phyloP scores from a whole-genome alignment of 441 rosid species.

The Cnidoscolus chayamansa region DNA sequence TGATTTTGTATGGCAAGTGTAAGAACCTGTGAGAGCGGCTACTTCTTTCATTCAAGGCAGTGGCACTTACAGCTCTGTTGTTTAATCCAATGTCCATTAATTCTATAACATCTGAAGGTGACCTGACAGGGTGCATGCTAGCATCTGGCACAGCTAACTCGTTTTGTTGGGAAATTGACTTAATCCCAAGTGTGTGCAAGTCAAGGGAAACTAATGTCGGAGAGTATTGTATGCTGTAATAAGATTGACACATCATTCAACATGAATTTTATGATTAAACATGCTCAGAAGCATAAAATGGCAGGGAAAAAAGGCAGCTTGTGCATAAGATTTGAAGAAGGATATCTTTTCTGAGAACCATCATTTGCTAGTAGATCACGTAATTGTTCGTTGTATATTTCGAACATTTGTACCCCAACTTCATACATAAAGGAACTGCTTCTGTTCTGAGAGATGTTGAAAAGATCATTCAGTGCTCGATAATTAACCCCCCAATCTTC shows the following conservation, averaged over 20 bases:
- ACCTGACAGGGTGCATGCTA: conserved; percentile 71
- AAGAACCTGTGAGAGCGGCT: conserved; percentile 88
- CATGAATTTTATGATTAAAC: no score
- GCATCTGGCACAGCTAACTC: conserved; percentile 98
- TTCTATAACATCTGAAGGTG: conserved; percentile 75
- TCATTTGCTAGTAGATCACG: conserved; percentile 69
- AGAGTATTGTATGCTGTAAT: no score
- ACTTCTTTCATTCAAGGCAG: conserved; percentile 93
- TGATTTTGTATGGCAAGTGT: background rate
- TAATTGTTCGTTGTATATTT: conserved; percentile 92
- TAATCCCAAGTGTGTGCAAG: conserved; percentile 90
- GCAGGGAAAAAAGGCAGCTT: background rate
- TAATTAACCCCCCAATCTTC: conserved; percentile 97
- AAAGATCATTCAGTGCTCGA: conserved; percentile 89
- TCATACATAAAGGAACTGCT: conserved; percentile 52
- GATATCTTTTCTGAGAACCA: conserved; percentile 79
- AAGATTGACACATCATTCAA: no score
- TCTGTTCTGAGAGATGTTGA: conserved; percentile 64
- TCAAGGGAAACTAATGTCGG: conserved; percentile 42
- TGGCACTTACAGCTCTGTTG: conserved; percentile 88
- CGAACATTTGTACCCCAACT: conserved; percentile 88
- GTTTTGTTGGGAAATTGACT: conserved; percentile 69
- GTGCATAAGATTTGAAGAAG: conserved; percentile 29
- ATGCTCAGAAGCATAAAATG: no score
- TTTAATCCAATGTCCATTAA: conserved; percentile 75